A percentile compares a stretch with the other conserved stretches of the same genome.
Conservation (phyloP, 148 eudicot species). For the Dysphania ambrosioides region DNA sequence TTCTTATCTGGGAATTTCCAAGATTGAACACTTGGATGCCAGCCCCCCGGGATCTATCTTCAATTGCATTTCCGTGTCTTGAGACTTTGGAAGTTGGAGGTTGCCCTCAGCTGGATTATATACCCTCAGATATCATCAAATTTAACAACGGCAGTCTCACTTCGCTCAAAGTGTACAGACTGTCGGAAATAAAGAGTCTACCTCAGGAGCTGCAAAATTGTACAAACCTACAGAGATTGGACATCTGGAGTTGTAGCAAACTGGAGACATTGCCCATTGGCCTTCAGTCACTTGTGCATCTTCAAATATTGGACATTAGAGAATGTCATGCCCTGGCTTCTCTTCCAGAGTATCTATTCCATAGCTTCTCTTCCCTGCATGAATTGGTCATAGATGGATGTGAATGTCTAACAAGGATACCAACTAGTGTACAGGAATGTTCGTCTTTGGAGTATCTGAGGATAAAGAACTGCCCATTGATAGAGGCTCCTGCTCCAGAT, state of each 20-base stretch:
- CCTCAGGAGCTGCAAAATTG: background rate
- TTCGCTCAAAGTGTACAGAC: background rate
- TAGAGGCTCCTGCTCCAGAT: constrained; percentile 2
- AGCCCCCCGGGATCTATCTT: background rate
- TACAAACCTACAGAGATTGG: constrained; percentile 5
- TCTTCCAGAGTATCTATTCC: constrained; percentile 10
- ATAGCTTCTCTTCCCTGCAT: constrained; percentile 7
- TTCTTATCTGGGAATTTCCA: background rate
- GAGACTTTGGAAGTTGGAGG: background rate
- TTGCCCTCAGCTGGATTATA: constrained; percentile 2
- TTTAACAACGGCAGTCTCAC: background rate
- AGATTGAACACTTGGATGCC: constrained; percentile 2
- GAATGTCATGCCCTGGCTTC: background rate
- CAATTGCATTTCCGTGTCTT: constrained; percentile 10
- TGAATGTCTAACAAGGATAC: background rate
- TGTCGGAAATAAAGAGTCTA: background rate
- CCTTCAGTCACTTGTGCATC: background rate
- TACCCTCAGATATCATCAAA: constrained; percentile 6
- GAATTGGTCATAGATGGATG: background rate
- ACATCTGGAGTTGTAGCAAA: background rate
- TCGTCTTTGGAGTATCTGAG: background rate
- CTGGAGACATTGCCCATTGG: constrained; percentile 2
- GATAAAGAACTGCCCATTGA: background rate
- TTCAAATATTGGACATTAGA: background rate
- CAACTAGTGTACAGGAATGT: constrained; percentile 15